Evolutionary conservation across 805 yeast genomes (phyloP), one percentile per base, ranked within the genome.

Genomic region (Saturnispora ahearnii): DNA sequence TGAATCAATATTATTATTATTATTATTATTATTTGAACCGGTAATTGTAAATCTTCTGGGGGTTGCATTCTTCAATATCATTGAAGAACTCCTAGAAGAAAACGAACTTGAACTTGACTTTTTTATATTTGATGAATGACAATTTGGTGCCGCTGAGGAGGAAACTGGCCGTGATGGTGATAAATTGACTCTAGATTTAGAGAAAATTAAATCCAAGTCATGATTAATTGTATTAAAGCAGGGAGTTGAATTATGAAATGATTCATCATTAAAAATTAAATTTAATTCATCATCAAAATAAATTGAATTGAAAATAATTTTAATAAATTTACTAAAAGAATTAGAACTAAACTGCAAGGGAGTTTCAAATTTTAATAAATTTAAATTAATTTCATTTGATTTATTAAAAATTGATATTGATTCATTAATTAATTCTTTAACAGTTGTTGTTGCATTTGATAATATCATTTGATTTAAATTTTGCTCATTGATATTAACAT

Each of bases 401-500:
- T 10, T 36, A 36, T 36, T 36, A 11, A 18, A 15, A 15, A 36
- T 36, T 18, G 40, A 36, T 36, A 18, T 11, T 18, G 40, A 36
- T 36, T 36, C 40, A 36, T 36, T 36, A 11, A 36, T 36, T 36
- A 36, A 15, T 15, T 36, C 40, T 7, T 36, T 18, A 18, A 36
- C 51, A 13, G 64, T 43, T 1, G 56, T 51, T 22, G 59, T 53
- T 18, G 55, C 57, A 18, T 57, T 55, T 12, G 54, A 57, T n/a
- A 56, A 41, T 18, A 60, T 43, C 11, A 57, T 43, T 33, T 57
- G 57, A 45, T 57, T 62, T 38, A 63, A 53, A 12, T 60, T 61
- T 33, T 62, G 63, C 45, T 58, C 59, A 28, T 59, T 58, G 30
- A 61, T 61, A 30, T 72, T 51, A 10, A 71, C 52, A 59, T 75